These are phyloP conservation scores for Fagopyrum esculentum DNA, from an alignment of 148 eudicot genomes.

Conservation along the genomic window DNA sequence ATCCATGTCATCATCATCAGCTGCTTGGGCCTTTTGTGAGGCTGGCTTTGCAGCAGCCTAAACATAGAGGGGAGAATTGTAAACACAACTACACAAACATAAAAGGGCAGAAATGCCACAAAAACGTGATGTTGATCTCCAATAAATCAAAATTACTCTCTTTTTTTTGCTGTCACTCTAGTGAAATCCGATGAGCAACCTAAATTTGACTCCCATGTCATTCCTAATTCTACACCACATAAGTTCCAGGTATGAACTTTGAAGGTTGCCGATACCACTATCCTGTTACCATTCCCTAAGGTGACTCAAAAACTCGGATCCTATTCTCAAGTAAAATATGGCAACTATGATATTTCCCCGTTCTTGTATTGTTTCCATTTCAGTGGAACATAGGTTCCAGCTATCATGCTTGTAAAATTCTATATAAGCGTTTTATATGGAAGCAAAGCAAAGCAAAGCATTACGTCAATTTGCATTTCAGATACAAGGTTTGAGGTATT, in stretches of 20 bases:
- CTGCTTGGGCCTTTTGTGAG: slow-evolving; percentile 43
- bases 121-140: no score
- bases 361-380: not conserved
- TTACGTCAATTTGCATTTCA: not conserved
- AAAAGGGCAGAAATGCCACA: not conserved
- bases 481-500: not conserved
- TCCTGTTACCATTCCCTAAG: no score
- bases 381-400: not conserved
- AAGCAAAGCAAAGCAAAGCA: not conserved
- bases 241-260: not conserved
- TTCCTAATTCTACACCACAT: not conserved
- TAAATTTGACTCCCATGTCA: not conserved
- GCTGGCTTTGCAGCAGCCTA: slow-evolving; percentile 42
- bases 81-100: not conserved
- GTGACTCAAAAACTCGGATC: no score
- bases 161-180: not conserved
- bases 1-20: no score
- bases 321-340: no score
- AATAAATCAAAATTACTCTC: no score
- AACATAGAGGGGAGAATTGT: not conserved
- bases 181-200: not conserved
- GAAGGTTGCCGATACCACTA: no score
- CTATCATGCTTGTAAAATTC: not conserved
- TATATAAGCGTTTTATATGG: not conserved
- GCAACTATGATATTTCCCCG: no score